phyloP scores from a whole-genome alignment of 495 filamentous ascomycete species.

The Staphylotrichum longicolle region DNA sequence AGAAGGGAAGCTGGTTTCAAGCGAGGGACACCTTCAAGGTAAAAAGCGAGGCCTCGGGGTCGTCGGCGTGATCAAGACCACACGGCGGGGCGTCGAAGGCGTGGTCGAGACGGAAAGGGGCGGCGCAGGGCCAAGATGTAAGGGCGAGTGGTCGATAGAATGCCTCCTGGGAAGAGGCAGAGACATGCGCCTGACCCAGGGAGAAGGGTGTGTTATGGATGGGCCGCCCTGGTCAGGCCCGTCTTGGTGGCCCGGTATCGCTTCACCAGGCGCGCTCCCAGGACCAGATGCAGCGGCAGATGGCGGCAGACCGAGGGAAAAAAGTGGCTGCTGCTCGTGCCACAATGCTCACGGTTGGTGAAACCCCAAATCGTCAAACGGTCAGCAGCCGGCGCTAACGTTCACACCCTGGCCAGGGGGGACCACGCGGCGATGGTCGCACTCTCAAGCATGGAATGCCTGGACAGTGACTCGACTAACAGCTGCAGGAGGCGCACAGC shows the following conservation, averaged over 20 bases:
- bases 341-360: conserved; percentile 11
- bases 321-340: conserved; percentile 13
- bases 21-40: conserved; percentile 30
- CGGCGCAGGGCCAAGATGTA: neutral
- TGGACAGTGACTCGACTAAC: neutral
- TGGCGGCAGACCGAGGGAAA: neutral
- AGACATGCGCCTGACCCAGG: conserved; percentile 6
- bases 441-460: neutral
- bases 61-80: neutral
- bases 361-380: conserved; percentile 9
- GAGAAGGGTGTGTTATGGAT: neutral
- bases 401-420: neutral
- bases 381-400: conserved; percentile 3
- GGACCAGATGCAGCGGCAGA: neutral
- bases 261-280: conserved; percentile 9
- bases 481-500: neutral
- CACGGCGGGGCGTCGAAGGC: neutral
- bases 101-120: neutral
- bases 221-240: neutral
- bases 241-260: conserved; percentile 7
- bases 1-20: conserved; percentile 18
- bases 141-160: neutral
- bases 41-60: neutral
- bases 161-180: neutral
- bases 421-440: neutral